These are phyloP conservation scores for Xylaria sp. DNA, from an alignment of 2,329 filamentous ascomycete species.

Conservation along the genomic window DNA sequence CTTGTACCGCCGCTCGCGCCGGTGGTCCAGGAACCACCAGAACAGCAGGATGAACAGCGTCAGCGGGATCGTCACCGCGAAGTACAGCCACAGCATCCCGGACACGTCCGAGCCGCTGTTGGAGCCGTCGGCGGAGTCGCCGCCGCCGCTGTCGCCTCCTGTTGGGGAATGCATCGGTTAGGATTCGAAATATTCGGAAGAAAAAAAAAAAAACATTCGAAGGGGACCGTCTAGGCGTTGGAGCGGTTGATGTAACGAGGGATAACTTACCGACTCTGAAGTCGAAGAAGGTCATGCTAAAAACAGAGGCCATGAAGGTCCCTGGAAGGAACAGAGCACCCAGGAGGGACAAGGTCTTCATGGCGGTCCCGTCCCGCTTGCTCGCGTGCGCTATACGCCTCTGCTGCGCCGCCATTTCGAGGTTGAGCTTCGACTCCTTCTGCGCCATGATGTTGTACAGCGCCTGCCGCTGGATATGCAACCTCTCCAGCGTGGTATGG, in stretches of 20 bases:
- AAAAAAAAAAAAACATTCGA: not conserved
- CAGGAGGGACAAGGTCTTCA: constrained; percentile 67
- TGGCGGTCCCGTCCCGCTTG: constrained; percentile 64
- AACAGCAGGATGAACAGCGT: constrained; percentile 56
- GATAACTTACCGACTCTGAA: constrained; percentile 50
- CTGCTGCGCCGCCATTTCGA: constrained; percentile 65
- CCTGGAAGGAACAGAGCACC: constrained; percentile 66
- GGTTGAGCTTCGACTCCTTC: constrained; percentile 65
- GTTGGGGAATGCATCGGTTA: constrained; percentile 1
- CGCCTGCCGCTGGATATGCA: constrained; percentile 65
- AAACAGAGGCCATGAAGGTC: constrained; percentile 64
- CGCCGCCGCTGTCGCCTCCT: constrained; percentile 14
- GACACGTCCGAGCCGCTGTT: constrained; percentile 49
- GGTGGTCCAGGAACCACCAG: constrained; percentile 59
- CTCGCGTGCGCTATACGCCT: constrained; percentile 61
- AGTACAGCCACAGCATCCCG: constrained; percentile 63
- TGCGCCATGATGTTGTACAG: constrained; percentile 69
- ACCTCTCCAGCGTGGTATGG: constrained; percentile 61
- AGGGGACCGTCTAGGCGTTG: not conserved
- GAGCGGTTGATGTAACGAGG: not conserved
- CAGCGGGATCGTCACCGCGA: constrained; percentile 61
- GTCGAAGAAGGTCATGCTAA: constrained; percentile 70
- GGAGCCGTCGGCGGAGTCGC: constrained; percentile 18
- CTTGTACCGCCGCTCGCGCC: constrained; percentile 52
- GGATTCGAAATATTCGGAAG: not conserved